Evolutionary conservation across 768 basidiomycete species (phyloP).

Genomic region (Leucogyrophana mollusca): DNA sequence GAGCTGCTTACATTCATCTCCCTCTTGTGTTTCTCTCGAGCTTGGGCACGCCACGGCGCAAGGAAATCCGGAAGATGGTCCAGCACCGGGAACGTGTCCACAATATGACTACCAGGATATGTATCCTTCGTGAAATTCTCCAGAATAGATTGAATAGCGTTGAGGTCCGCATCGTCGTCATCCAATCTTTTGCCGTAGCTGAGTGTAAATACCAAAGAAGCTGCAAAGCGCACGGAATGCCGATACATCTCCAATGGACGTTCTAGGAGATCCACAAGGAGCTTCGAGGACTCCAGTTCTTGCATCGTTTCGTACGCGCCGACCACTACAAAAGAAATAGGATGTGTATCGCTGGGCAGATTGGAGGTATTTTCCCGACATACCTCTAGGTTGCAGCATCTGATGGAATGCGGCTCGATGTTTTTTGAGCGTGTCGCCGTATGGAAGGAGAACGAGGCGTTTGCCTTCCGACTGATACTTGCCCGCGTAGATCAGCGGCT

Average conservation of each 20-base stretch:
- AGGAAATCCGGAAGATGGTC: constrained; percentile 13
- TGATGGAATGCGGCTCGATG: too few relatives aligned
- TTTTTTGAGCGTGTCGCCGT: too few relatives aligned
- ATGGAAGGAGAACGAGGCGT: too few relatives aligned
- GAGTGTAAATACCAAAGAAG: constrained; percentile 17
- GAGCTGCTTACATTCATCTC: constrained; percentile 9
- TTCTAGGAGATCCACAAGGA: too few relatives aligned
- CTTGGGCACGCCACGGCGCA: constrained; percentile 14
- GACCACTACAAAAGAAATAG: too few relatives aligned
- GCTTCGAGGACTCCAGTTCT: too few relatives aligned
- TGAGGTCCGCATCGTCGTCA: constrained; percentile 22
- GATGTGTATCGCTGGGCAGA: too few relatives aligned
- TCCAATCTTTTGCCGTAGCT: constrained; percentile 21
- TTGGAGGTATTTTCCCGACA: too few relatives aligned
- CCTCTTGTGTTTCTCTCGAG: constrained; percentile 8
- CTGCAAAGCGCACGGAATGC: constrained; percentile 12
- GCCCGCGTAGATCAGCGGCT: too few relatives aligned
- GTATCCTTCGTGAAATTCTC: constrained; percentile 21
- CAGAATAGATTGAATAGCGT: constrained; percentile 16
- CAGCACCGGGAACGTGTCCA: constrained; percentile 7
- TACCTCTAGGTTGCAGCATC: too few relatives aligned
- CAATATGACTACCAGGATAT: constrained; percentile 14
- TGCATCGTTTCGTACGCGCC: too few relatives aligned
- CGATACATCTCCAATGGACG: constrained; percentile 1
- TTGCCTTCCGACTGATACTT: too few relatives aligned